Evolutionary conservation across 768 basidiomycete species (phyloP), one percentile per base, ranked within the genome.

Genomic region (Leccinum fibrillosum): DNA sequence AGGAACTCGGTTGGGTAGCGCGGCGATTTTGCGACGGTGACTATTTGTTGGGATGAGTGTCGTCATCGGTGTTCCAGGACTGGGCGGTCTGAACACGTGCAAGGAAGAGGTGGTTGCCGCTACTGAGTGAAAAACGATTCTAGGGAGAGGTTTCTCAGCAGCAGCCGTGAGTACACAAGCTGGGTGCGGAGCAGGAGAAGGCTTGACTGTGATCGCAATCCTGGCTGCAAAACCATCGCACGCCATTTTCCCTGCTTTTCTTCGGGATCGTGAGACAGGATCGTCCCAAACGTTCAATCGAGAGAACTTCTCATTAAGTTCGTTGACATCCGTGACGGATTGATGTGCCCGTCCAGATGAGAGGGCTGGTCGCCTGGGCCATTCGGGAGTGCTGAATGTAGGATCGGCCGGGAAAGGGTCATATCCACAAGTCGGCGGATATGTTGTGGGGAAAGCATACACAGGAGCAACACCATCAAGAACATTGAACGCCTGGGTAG

Each of bases 1-100:
- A 10, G 69, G 72, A 2, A 63, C 58, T n/a, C 72, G 69, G 47
- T 55, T 69, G 8, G 71, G 72, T 49, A 71, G 58, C 10, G 59
- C 62, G 17, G 66, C 63, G 23, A 64, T 52, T 58, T 73, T 71
- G 21, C 54, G 50, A 48, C 37, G 60, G 15, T 15, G 21, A 11
- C 13, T 9, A 4, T 17, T 37, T 25, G 42, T 49, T 9, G 59
- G 63, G 1, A 64, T 21, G 4, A 64, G 62, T 15, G 66, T 68
- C 6, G 53, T 37, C 25, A 57, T 63, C n/a, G 59, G 55, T 12
- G 56, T 23, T 28, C 35, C 55, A 6, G 63, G 69, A 53, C 55
- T 64, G 26, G 66, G 62, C 4, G 63, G 55, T n/a, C 55, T 21
- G 61, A 69, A 67, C 25, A 57, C 52, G 35, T 61, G 66, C 23